phyloP scores from a whole-genome alignment of 177 flowering plant species.

The Vitis hybrid region DNA sequence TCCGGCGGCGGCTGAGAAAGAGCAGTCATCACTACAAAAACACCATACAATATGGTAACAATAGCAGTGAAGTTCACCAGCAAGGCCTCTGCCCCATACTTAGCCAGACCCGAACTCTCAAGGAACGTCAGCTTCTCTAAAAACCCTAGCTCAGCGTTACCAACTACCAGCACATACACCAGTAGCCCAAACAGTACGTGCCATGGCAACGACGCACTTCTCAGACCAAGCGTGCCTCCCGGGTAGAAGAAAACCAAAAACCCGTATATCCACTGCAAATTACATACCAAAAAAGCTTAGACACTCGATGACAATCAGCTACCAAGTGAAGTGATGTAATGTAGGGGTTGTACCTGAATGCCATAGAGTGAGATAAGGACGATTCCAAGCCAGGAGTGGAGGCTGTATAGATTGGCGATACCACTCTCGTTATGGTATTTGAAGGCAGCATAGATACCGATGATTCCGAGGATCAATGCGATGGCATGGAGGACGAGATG shows the following conservation, averaged over 20 bases:
- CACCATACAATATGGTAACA: conserved; percentile 55
- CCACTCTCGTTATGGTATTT: conserved; percentile 79
- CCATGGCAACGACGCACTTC: conserved; percentile 71
- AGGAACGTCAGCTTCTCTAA: conserved; percentile 96
- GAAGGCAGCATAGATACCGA: conserved; percentile 79
- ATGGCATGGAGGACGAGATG: conserved; percentile 75
- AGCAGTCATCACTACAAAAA: conserved; percentile 51
- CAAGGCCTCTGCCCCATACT: conserved; percentile 78
- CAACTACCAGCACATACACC: conserved; percentile 65
- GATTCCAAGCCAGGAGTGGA: conserved; percentile 96
- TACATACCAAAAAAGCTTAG: background rate
- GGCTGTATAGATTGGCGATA: conserved; percentile 81
- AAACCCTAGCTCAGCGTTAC: conserved; percentile 66
- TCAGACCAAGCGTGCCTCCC: conserved; percentile 46
- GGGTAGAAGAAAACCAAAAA: conserved; percentile 79
- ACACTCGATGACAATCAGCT: too few relatives aligned
- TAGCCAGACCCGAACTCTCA: conserved; percentile 59
- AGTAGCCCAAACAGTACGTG: conserved; percentile 72
- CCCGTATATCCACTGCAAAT: conserved; percentile 80
- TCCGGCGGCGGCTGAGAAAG: conserved; percentile 30
- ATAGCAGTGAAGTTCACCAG: conserved; percentile 89
- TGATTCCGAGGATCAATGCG: conserved; percentile 70
- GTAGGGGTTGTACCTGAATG: conserved; percentile 58
- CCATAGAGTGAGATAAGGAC: conserved; percentile 70
- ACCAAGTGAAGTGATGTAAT: background rate